Base-by-base conservation (phyloP, 176 grass and related monocot genomes). In the Avena sativa region DNA sequence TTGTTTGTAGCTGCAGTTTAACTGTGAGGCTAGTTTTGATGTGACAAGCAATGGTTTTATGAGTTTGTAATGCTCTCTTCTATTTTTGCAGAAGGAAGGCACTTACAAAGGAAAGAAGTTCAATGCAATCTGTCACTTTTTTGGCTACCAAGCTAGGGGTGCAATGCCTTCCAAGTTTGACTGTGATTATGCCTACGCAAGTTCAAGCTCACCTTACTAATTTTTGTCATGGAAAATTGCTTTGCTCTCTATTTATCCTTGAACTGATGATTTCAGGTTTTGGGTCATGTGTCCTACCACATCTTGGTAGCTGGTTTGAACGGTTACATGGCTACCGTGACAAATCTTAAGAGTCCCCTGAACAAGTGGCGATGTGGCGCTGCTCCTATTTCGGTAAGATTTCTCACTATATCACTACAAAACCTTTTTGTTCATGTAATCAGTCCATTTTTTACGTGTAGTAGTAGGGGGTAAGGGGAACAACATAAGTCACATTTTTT, bases 101-200 rank as follows among this genome's bases (percentile, higher is more conserved):
- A 96, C 83, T 17, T 99, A 96, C 80, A 99, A 96, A 72, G 97
- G 97, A 87, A 99, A 99, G 89, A 99, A 99, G 56, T 99, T 99
- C 71, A 99, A 96, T 89, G 94, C 94, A 14, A 99, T 99, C 30
- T 99, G 92, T 82, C 97, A 99, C 84, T 99, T 99, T 81, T 99
- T 99, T 91, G 97, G 97, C 55, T 99, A 99, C 87, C 97, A 99
- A 91, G 97, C 97, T 76, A 90, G 97, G 86, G 97, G 97, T 82
- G 92, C 97, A 28, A 79, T 99, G 72, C 97, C 97, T 64, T 99
- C 97, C 71, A 99, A 94, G 61, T 99, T 99, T 69, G 97, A 99
- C 89, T 96, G 97, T 8, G 97, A 99, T 83, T 99, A 96, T 85
- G 97, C 97, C 76, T 99, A 96, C 90, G 97, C 60, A 94, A 87